Base-by-base conservation (phyloP, 768 basidiomycete species). In the Pisolithus orientalis region DNA sequence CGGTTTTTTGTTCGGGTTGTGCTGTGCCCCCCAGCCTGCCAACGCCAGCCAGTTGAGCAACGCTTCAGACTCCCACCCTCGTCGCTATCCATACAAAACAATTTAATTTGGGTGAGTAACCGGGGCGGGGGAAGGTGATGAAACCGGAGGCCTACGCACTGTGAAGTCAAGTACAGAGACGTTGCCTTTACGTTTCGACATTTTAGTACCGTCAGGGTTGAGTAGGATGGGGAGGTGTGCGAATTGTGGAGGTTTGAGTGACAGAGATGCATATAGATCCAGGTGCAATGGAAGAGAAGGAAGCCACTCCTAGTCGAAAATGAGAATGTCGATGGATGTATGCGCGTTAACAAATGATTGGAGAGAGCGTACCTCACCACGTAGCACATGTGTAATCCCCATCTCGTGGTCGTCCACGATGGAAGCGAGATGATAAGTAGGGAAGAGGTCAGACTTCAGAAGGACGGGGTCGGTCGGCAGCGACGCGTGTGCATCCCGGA, bases 351-450 rank as follows among this genome's bases (percentile, higher is more conserved):
- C 32, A 25, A 31, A 42, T 13, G n/a, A 6, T 24, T 4, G 6
- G 21, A 34, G 31, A 28, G 42, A 17, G 57, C 75, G 28, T 52
- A 85, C 94, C 79, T 97, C 94, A 47, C 96, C 96, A 27, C 96
- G 82, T 1, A 98, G 70, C 5, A 98, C 94, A 69, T 98, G 96
- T 0, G 93, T 91, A 24, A 99, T 91, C 0, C 85, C 85, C 96
- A 99, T 99, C 60, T 85, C 83, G 60, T 93, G 83, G 69, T 99
- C 96, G 59, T 99, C 96, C 0, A 95, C 91, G 0, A 98, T 91
- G 21, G 85, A 94, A 0, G 96, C 95, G 5, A 99, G 79, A 57
- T 98, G 96, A 64, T 99, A 99, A 0, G 95, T 98, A 5, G 96
- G 96, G 65, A 88, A 95, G 1, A 82, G 73, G 65, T 99, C 96